These are phyloP conservation scores for Terfezia boudieri DNA, from an alignment of 495 filamentous ascomycete species.

Conservation along the genomic window DNA sequence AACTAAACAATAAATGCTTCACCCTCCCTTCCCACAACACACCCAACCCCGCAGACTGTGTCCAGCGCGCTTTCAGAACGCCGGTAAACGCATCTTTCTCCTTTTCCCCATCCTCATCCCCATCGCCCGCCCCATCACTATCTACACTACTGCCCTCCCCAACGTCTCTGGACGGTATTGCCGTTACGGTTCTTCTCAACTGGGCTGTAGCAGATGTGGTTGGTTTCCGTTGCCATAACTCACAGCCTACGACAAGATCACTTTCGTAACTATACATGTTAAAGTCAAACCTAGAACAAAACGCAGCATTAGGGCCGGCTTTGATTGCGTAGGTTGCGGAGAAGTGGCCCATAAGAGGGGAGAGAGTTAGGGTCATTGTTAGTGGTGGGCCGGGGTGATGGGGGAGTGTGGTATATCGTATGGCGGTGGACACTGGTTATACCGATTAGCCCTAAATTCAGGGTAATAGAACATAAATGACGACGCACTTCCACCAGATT, in stretches of 20 bases:
- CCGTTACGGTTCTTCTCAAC: too few species aligned
- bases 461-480: neutral
- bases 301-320: conserved; percentile 54
- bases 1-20: conserved; percentile 79
- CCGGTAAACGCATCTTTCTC: conserved; percentile 47
- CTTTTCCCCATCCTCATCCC: neutral
- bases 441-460: neutral
- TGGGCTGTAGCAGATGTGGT: too few species aligned
- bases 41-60: conserved; percentile 59
- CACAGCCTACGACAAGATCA: conserved; percentile 69
- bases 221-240: conserved; percentile 41
- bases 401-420: conserved; percentile 81
- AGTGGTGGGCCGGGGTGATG: conserved; percentile 63
- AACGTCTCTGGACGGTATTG: conserved; percentile 7
- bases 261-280: conserved; percentile 98
- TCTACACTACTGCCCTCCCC: neutral
- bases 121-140: too few species aligned
- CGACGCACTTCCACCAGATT: conserved; percentile 49
- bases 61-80: conserved; percentile 73
- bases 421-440: conserved; percentile 37
- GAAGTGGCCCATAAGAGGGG: conserved; percentile 79
- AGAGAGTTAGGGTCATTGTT: conserved; percentile 75
- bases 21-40: conserved; percentile 83
- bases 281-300: conserved; percentile 83
- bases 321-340: conserved; percentile 75